Evolutionary conservation across 208 protist genomes (phyloP), one percentile per base, ranked within the genome.

Genomic region (Porcisia deanei): DNA sequence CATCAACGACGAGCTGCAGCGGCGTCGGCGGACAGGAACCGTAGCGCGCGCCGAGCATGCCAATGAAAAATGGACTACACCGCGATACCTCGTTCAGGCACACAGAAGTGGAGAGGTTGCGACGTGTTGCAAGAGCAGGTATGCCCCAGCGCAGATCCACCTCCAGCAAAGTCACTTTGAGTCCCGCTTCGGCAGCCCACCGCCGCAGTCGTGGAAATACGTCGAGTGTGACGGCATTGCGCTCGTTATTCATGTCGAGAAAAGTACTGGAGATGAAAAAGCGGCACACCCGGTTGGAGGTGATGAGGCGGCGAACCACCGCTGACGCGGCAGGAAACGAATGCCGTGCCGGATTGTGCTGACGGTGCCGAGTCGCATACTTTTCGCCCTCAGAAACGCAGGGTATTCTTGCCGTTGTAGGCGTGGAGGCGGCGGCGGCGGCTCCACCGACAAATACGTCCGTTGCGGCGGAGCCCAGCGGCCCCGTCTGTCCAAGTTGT

Each of bases 261-360:
- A 99, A 99, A 6, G 97, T 99, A 16, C 96, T 98, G 9, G 93
- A 98, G 55, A 99, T 88, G 78, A 99, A 99, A 73, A 99, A 97
- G 68, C 96, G 94, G 52, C 88, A 94, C 43, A 91, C 85, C 14
- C 81, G 84, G 71, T 88, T 88, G 7, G 84, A 75, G 4, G 80
- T 81, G 61, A 82, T 45, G 25, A 79, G 70, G 39, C 72, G 76
- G 18, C 83, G 77, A 22, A 55, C 61, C 59, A 70, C 68, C 34
- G 22, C 55, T 25, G 63, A 25, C 41, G 41, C 41, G 9, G 6
- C 9, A 10, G 39, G 41, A 30, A 7, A 30, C 63, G 18, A n/a
- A 10, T 2, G 63, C 6, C 41, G 41, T 9, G 63, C 22, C 20
- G 7, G 41, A 49, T 52, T 37, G 9, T 16, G 63, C 41, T 12